Evolutionary conservation across 768 basidiomycete genomes (phyloP), one percentile per base, ranked within the genome.

Genomic region (Tremella fuciformis): DNA sequence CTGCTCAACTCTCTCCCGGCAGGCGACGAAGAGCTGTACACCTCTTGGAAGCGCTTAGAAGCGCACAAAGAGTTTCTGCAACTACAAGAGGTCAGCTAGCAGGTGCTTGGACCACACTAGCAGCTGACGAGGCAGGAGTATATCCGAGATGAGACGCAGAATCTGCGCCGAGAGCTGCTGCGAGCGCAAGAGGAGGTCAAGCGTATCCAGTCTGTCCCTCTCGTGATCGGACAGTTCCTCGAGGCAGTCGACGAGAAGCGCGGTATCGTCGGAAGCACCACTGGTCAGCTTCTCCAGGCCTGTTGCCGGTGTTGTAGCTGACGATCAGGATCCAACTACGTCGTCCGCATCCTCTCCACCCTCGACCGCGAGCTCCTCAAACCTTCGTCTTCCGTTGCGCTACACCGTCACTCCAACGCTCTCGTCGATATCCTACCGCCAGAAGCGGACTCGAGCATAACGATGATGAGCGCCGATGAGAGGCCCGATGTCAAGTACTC

Each of bases 111-210:
- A 8, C 22, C 25, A 42, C 44, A 58, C 56, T 24, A 66, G 41
- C 18, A 66, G 41, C 18, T 11, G 24, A 34, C 24, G 87, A 34
- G 88, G 71, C 89, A 97, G 79, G 88, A 88, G 79, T 99, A 98
- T 76, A 96, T 99, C 79, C 94, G 98, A 76, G 94, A 99, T 69
- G 96, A 99, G 77, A 93, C 96, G 71, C 89, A 89, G 15, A 97
- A 97, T 73, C 85, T 99, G 56, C 94, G 98, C 78, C 86, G 94
- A 50, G 96, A 99, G 79, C 87, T 99, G 61, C 88, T 98, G 66
- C 90, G 96, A 57, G 96, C 96, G 0, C 96, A 99, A 75, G 96
- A 99, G 77, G 96, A 99, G 80, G 96, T 99, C 74, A 96, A 97
- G 79, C 89, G 96, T 58, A 99, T 99, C 76, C 92, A 98, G 79